Percentiles rank a stretch among this genome's conserved stretches.
Evolutionary conservation across 805 yeast genomes (phyloP).

Genomic region (Scheffersomyces coipomensis): DNA sequence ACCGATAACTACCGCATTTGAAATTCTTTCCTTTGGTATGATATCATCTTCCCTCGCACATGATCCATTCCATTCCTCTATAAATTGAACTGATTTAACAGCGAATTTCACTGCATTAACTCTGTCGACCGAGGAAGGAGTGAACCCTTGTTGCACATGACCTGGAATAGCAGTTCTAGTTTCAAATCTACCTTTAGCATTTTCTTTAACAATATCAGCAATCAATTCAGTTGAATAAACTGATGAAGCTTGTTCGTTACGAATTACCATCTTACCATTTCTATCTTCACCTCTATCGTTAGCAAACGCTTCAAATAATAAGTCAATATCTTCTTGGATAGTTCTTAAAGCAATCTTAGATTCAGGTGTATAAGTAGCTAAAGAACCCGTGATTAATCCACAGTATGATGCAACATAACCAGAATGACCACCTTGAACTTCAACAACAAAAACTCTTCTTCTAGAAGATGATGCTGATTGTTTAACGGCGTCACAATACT

Average conservation of each 20-base stretch:
- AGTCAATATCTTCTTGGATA: conserved; percentile 62
- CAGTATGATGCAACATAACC: conserved; percentile 74
- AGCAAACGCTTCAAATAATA: conserved; percentile 58
- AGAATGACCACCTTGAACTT: conserved; percentile 83
- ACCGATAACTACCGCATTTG: conserved; percentile 60
- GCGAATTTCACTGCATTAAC: conserved; percentile 72
- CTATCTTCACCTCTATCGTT: conserved; percentile 62
- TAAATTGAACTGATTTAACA: conserved; percentile 64
- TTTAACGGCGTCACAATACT: conserved; percentile 75
- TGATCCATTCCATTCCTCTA: conserved; percentile 43
- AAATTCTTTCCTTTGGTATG: neutral
- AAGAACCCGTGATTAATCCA: conserved; percentile 69
- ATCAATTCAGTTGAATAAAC: conserved; percentile 67
- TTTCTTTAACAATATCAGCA: conserved; percentile 68
- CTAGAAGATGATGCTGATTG: conserved; percentile 79
- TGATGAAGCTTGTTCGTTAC: conserved; percentile 65
- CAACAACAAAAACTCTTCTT: conserved; percentile 77
- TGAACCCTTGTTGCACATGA: conserved; percentile 82
- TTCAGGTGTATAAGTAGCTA: conserved; percentile 77
- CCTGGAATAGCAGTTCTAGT: conserved; percentile 83
- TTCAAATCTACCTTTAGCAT: conserved; percentile 65
- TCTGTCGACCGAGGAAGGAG: conserved; percentile 77
- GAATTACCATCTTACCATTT: conserved; percentile 67
- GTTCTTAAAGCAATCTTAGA: conserved; percentile 59
- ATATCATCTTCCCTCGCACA: conserved; percentile 1